Conservation (phyloP, 2,329 filamentous ascomycete genomes). For the Lojkania enalia region DNA sequence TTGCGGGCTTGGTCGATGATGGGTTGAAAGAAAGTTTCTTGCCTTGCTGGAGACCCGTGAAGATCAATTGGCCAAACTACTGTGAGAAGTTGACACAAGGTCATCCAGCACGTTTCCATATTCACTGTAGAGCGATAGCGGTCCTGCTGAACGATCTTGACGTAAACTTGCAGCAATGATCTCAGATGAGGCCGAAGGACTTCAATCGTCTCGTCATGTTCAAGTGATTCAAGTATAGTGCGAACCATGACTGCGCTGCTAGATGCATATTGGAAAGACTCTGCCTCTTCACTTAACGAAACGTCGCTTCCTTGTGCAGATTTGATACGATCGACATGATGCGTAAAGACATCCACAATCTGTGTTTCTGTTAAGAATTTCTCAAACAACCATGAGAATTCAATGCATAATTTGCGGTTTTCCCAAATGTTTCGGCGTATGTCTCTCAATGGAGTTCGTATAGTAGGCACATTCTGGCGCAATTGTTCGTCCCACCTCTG, state of each 20-base stretch:
- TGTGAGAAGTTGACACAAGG: conserved; percentile 29
- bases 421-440: conserved; percentile 34
- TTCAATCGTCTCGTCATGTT: conserved; percentile 28
- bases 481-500: conserved; percentile 41
- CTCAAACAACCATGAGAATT: conserved; percentile 31
- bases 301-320: conserved; percentile 1
- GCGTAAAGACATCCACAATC: conserved; percentile 33
- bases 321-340: conserved; percentile 26
- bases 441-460: conserved; percentile 24
- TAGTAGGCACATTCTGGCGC: conserved; percentile 16
- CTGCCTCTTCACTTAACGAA: too few relatives aligned
- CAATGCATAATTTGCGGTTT: conserved; percentile 25
- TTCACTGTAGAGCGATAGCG: conserved; percentile 20
- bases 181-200: conserved; percentile 25
- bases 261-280: conserved; percentile 25
- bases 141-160: conserved; percentile 25
- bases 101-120: conserved; percentile 31
- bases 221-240: conserved; percentile 30
- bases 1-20: conserved; percentile 31
- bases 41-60: conserved; percentile 28
- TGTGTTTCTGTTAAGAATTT: conserved; percentile 38
- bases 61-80: conserved; percentile 38
- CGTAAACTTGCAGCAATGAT: conserved; percentile 26
- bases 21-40: conserved; percentile 28
- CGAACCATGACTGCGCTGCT: conserved; percentile 36